Evolutionary conservation across 2,329 filamentous ascomycete species (phyloP), one percentile per base, ranked within the genome.

Genomic region (Fusarium musae): DNA sequence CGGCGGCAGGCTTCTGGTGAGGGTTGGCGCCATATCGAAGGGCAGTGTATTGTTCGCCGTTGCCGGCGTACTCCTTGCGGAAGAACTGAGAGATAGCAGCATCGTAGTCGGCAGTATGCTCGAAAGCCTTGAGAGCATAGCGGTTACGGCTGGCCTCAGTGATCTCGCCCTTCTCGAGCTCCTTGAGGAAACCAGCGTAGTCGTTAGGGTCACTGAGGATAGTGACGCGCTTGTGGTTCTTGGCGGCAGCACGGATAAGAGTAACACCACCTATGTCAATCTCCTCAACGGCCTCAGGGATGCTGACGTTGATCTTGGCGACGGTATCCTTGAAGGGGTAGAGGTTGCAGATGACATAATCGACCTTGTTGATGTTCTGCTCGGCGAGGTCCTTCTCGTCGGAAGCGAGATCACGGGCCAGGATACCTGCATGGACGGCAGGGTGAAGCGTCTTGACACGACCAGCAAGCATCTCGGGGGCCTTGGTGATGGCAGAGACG

Each of bases 311-410:
- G 86, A 97, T 91, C 88, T 98, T 97, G 78, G 95, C 93, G 78
- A 99, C 92, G 37, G 96, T 99, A 82, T 98, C 95, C 87, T 98
- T 98, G 91, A 99, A 99, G 17, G 96, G 96, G 84, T 99, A 98
- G 63, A 99, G 89, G 86, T 99, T 99, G 92, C 96, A 98, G 82
- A 99, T 93, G 78, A 97, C 94, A 79, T 92, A 97, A 88, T 97
- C 94, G 68, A 97, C 94, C 86, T 97, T 97, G 86, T 93, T 89
- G 82, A 97, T 97, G 85, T 95, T 96, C 85, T 97, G 94, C 83
- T 96, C 93, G 58, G 94, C 94, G 56, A 99, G 92, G 81, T 99
- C 96, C 85, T 97, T 97, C 85, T 98, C 94, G 84, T 99, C 96
- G 19, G 95, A 96, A 76, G 93, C 95, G 76, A 98, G 92, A 84